Conservation (phyloP, 371 early-diverging fungal genomes). For the Syncephalis plumigaleata region DNA sequence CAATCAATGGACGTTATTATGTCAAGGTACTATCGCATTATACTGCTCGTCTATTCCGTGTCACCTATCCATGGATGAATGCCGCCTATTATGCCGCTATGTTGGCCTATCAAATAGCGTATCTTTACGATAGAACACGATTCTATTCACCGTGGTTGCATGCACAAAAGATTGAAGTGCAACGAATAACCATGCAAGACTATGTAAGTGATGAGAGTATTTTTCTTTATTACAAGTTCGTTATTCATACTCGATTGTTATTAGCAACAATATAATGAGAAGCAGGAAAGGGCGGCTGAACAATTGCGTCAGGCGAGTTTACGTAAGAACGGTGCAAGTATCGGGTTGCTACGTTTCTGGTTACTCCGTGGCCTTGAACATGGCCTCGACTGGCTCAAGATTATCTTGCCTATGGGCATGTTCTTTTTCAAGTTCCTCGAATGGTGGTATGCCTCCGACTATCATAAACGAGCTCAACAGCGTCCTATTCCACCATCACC, state of each 20-base stretch:
- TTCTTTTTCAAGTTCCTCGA: conserved; percentile 86
- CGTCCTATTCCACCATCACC: conserved; percentile 45
- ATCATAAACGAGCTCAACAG: conserved; percentile 16
- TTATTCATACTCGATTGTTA: not conserved
- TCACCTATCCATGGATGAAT: conserved; percentile 48
- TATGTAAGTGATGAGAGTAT: conserved; percentile 36
- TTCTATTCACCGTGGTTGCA: conserved; percentile 72
- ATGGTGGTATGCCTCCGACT: conserved; percentile 86
- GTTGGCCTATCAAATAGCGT: conserved; percentile 51
- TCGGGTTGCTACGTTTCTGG: not conserved
- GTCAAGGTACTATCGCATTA: too few relatives aligned
- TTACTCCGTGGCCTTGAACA: conserved; percentile 22
- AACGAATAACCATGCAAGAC: conserved; percentile 61
- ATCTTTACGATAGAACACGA: conserved; percentile 60
- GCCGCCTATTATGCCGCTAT: conserved; percentile 36
- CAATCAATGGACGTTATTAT: too few relatives aligned
- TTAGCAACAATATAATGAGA: conserved; percentile 11
- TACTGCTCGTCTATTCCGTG: conserved; percentile 17
- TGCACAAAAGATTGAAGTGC: conserved; percentile 48
- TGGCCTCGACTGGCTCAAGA: conserved; percentile 50
- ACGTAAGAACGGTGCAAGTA: not conserved
- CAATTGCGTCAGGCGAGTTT: not conserved
- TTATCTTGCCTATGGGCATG: conserved; percentile 67
- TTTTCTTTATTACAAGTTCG: not conserved
- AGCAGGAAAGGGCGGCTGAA: conserved; percentile 9